Base-by-base conservation (phyloP, 208 protist genomes). In the Acanthamoeba sp. region DNA sequence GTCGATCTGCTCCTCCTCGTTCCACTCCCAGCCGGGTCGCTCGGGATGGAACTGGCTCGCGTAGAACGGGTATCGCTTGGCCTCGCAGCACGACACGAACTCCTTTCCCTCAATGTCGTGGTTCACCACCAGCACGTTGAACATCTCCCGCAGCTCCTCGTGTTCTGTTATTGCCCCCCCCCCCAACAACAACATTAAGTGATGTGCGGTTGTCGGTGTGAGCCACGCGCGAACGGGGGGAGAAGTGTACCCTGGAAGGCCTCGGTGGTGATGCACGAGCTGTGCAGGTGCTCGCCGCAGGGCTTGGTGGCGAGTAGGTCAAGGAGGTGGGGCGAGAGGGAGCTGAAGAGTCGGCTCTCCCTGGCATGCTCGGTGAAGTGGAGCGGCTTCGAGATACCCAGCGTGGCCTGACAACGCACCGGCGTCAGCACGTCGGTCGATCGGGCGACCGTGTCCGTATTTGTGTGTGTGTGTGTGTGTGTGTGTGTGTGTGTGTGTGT, bases 31-130 rank as follows among this genome's bases (percentile, higher is more conserved):
- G 10, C 80, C 32, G 73, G 34, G 2, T n/a, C 94, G 95, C 88
- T 97, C 96, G 29, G 96, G 96, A 32, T 97, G 96, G 36, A 62
- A 97, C 84, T 97, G 96, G 29, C 42, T 27, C 1, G 59, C 96
- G 57, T 78, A 97, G 40, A 97, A 94, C 27, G 97, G 96, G n/a
- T 95, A 91, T 0, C 50, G 20, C 29, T 97, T 89, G 22, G 18
- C 45, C 78, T 97, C 96, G 12, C 93, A 38, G 7, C 38, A 12
- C 16, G 96, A 97, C n/a, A 97, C 85, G 50, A 97, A 97, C n/a
- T 16, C 4, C 45, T 80, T 32, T 2, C 96, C 96, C n/a, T 88
- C 48, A 45, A 36, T 52, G 57, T 97, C 96, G 10, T 80, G 32
- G 91, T 97, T 97, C 3, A 55, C 14, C 6, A 96, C n/a, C 5